Conservation (phyloP, 345 rosid species). For the Citrus maxima region DNA sequence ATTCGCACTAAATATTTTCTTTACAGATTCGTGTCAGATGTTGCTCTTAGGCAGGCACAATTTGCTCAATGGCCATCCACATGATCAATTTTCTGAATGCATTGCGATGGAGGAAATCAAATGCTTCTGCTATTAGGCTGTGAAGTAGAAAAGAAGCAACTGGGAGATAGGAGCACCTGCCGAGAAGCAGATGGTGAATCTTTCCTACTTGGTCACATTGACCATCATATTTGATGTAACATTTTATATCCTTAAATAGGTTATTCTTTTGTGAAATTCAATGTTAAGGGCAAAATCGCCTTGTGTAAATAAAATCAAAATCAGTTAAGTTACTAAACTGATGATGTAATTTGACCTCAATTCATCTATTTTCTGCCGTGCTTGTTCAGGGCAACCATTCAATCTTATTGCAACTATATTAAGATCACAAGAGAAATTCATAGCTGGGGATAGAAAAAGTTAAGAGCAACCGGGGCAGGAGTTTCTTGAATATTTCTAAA, state of each 20-base stretch:
- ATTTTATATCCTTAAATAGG: neutral
- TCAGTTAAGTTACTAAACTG: neutral
- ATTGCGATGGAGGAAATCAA: neutral
- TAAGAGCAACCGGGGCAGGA: too few species aligned
- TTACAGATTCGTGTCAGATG: neutral
- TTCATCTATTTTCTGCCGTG: neutral
- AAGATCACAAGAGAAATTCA: too few species aligned
- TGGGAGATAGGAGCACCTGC: neutral
- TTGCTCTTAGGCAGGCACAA: neutral
- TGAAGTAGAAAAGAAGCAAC: neutral
- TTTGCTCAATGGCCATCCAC: neutral
- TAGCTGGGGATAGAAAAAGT: too few species aligned
- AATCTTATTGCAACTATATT: too few species aligned
- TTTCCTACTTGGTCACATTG: neutral
- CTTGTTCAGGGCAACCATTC: neutral
- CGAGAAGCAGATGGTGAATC: conserved; percentile 2
- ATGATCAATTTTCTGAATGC: neutral
- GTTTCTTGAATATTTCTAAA: too few species aligned
- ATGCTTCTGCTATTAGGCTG: neutral
- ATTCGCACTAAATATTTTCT: neutral
- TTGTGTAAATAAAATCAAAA: neutral
- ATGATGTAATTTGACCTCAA: neutral
- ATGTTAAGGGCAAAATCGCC: neutral
- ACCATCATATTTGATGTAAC: neutral
- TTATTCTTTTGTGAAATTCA: neutral